Evolutionary conservation across 306 rosid genomes (phyloP).

Genomic region (Dalbergia cochinchinensis): DNA sequence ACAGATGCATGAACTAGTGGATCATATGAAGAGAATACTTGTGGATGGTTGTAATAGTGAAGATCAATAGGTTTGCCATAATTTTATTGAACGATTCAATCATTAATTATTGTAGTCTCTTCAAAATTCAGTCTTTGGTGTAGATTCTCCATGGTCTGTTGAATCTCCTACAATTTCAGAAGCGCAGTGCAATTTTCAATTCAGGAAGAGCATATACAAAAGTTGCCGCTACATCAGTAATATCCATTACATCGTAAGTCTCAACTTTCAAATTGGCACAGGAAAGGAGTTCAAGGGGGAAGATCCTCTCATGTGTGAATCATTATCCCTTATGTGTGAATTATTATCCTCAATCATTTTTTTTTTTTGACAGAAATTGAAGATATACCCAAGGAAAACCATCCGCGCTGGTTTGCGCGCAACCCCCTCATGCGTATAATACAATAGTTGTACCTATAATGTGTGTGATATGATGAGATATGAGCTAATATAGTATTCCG

Average conservation of each 20-base stretch:
- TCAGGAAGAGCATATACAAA: neutral
- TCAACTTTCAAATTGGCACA: neutral
- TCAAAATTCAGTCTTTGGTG: constrained; percentile 24
- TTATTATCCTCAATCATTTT: too few relatives aligned
- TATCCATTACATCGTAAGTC: neutral
- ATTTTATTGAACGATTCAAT: constrained; percentile 20
- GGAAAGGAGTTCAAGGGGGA: neutral
- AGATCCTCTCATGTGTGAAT: too few relatives aligned
- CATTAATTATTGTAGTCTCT: neutral
- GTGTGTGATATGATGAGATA: too few relatives aligned
- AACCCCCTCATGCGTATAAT: too few relatives aligned
- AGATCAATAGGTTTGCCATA: constrained; percentile 44
- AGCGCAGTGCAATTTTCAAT: neutral
- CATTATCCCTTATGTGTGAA: too few relatives aligned
- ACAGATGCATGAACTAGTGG: constrained; percentile 71
- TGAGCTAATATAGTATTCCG: too few relatives aligned
- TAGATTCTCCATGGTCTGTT: neutral
- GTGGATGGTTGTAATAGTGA: constrained; percentile 54
- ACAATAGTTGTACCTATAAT: too few relatives aligned
- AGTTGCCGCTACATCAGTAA: neutral
- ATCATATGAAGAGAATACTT: constrained; percentile 78
- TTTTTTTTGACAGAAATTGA: too few relatives aligned
- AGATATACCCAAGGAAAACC: too few relatives aligned
- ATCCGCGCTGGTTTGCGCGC: too few relatives aligned
- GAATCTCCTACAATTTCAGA: neutral